A percentile compares a stretch with the other conserved stretches of the same genome.
Conservation (phyloP, 2,329 filamentous ascomycete species). For the Nemania diffusa region DNA sequence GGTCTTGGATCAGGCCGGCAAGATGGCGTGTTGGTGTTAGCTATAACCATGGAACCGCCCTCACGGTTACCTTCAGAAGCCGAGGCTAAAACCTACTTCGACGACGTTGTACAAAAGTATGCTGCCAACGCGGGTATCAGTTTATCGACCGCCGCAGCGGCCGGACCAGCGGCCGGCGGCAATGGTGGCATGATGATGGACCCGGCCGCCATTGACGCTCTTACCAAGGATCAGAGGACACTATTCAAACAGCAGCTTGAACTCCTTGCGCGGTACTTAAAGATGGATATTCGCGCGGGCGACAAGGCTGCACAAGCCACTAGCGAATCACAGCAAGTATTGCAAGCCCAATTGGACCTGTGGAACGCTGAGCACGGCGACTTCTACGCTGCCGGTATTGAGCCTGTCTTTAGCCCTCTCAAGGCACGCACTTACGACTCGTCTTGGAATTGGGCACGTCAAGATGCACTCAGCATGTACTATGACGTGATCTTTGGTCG, state of each 20-base stretch:
- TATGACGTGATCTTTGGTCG: conserved; percentile 99
- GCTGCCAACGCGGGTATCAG: conserved; percentile 84
- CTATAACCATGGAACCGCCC: conserved; percentile 91
- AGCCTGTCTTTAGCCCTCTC: conserved; percentile 90
- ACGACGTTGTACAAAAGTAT: conserved; percentile 90
- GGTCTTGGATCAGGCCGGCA: conserved; percentile 87
- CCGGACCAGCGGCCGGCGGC: conserved; percentile 75
- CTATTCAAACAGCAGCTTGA: conserved; percentile 99
- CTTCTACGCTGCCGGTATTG: conserved; percentile 93
- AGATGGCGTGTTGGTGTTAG: conserved; percentile 87
- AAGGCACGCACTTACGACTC: conserved; percentile 98
- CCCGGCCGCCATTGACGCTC: conserved; percentile 92
- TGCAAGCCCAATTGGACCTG: conserved; percentile 92
- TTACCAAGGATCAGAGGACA: conserved; percentile 95
- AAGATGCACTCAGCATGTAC: conserved; percentile 98
- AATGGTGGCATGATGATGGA: conserved; percentile 99
- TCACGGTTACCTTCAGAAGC: conserved; percentile 87
- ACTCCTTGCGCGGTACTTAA: conserved; percentile 92
- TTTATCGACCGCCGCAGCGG: conserved; percentile 79
- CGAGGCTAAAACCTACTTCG: conserved; percentile 92
- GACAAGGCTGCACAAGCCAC: conserved; percentile 91
- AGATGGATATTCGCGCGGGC: conserved; percentile 95
- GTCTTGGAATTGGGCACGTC: conserved; percentile 98
- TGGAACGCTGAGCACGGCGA: conserved; percentile 97
- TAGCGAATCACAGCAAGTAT: conserved; percentile 84